A percentile compares a stretch with the other conserved stretches of the same genome.
These are phyloP conservation scores for Helicostylum pulchrum DNA, from an alignment of 192 early-diverging fungal genomes.

Conservation along the genomic window DNA sequence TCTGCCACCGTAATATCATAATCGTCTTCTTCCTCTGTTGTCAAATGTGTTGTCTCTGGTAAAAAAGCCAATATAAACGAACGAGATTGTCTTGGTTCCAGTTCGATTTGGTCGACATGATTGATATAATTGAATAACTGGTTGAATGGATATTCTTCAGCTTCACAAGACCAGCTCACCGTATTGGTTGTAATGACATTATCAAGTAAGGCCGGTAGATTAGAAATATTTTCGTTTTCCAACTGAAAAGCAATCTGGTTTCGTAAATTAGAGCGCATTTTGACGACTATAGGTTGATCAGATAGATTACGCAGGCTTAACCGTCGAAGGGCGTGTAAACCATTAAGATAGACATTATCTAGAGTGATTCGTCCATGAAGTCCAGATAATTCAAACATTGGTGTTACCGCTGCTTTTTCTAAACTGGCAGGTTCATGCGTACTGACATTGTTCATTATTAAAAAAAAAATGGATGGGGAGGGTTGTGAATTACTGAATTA, in stretches of 20 bases:
- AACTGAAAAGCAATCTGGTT: slow-evolving; percentile 82
- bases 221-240: slow-evolving; percentile 74
- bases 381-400: slow-evolving; percentile 53
- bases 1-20: slow-evolving; percentile 31
- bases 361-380: slow-evolving; percentile 58
- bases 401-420: slow-evolving; percentile 14
- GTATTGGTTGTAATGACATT: slow-evolving; percentile 54
- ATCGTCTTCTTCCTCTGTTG: slow-evolving; percentile 29
- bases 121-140: slow-evolving; percentile 94
- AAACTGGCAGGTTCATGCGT: no score
- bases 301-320: slow-evolving; percentile 72
- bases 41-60: slow-evolving; percentile 43
- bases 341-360: slow-evolving; percentile 83
- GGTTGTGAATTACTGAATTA: no score
- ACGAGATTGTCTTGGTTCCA: slow-evolving; percentile 64
- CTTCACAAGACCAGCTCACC: slow-evolving; percentile 46
- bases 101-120: slow-evolving; percentile 64
- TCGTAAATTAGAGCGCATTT: slow-evolving; percentile 77
- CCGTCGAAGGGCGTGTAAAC: slow-evolving; percentile 70
- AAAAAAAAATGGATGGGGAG: no score
- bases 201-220: slow-evolving; percentile 39
- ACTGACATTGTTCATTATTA: no score
- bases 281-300: slow-evolving; percentile 54
- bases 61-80: slow-evolving; percentile 81
- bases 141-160: slow-evolving; percentile 66